Evolutionary conservation across 108 stramenopile genomes (phyloP).

Genomic region (Hondaea fermentalgiana): DNA sequence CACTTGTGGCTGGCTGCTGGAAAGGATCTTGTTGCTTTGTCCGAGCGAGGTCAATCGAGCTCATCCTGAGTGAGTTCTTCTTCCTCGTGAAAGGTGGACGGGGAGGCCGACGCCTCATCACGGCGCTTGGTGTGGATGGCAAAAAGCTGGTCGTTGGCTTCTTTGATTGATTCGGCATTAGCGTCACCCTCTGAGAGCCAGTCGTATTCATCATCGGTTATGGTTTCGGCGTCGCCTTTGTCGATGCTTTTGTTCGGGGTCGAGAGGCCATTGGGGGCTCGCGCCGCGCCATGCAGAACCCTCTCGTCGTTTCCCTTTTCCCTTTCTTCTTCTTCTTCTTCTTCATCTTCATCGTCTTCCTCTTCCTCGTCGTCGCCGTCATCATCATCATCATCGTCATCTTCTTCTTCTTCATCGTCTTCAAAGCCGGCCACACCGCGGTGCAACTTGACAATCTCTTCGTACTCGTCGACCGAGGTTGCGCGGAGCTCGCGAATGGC

Average conservation of each 20-base stretch:
- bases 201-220: background rate
- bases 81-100: no score
- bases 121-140: background rate
- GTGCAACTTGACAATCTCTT: background rate
- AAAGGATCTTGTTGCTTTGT: no score
- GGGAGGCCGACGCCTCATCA: no score
- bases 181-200: background rate
- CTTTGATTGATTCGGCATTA: background rate
- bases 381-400: background rate
- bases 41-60: no score
- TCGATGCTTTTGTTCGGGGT: background rate
- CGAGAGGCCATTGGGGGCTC: background rate
- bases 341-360: background rate
- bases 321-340: no score
- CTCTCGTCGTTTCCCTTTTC: background rate
- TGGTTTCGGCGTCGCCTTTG: background rate
- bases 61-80: no score
- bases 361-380: background rate
- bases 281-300: background rate
- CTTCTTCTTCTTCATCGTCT: background rate
- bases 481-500: background rate
- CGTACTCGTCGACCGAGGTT: background rate
- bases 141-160: background rate
- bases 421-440: background rate
- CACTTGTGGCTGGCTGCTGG: no score